Evolutionary conservation across 139 green algal species (phyloP).

Genomic region (Protoeuglena noctilucae): DNA sequence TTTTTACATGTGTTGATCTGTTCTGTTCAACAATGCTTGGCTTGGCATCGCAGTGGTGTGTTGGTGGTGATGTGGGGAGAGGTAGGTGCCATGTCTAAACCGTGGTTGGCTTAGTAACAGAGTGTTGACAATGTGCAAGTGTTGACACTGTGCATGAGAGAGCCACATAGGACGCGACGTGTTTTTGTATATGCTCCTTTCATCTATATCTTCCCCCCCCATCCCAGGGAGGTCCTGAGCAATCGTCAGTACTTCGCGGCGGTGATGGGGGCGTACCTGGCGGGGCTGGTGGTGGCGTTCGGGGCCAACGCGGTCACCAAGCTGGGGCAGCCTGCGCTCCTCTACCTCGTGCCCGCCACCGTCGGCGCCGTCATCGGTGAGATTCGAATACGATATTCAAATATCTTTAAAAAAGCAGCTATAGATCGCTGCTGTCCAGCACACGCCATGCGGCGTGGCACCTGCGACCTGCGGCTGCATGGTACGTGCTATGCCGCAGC

Average conservation of each 20-base stretch:
- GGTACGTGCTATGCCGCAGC: too few species aligned
- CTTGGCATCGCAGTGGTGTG: constrained; percentile 13
- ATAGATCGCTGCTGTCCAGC: too few species aligned
- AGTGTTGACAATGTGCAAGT: too few species aligned
- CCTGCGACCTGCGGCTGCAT: too few species aligned
- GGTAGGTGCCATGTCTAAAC: not conserved
- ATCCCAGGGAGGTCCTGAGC: constrained; percentile 43
- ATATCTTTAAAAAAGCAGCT: constrained; percentile 14
- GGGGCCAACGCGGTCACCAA: constrained; percentile 60
- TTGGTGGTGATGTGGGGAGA: not conserved
- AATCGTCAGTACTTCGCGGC: constrained; percentile 55
- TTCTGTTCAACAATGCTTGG: too few species aligned
- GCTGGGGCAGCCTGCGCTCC: constrained; percentile 60
- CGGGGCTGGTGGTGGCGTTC: constrained; percentile 56
- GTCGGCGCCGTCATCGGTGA: constrained; percentile 24
- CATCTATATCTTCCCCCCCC: too few species aligned
- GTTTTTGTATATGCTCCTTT: too few species aligned
- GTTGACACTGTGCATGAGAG: too few species aligned
- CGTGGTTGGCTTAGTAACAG: too few species aligned
- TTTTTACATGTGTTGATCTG: too few species aligned
- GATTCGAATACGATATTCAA: constrained; percentile 35
- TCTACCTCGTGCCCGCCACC: constrained; percentile 59
- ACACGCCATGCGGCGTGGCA: too few species aligned
- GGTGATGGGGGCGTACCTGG: constrained; percentile 45
- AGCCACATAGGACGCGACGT: too few species aligned